Base-by-base conservation (phyloP, 1,284 basidiomycete genomes). In the Heterobasidion irregulare region DNA sequence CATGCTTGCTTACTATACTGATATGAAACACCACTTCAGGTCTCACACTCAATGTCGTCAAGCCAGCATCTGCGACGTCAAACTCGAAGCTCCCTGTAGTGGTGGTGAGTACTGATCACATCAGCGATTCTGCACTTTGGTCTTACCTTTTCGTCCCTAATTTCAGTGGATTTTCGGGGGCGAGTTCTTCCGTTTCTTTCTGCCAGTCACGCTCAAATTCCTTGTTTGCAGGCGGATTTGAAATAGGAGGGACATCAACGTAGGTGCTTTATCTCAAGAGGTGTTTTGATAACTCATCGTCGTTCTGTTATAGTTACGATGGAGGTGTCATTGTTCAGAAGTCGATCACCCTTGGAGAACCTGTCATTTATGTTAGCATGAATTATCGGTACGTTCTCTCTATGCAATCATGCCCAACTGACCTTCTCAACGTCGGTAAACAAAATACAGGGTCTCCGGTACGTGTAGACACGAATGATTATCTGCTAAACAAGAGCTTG, bases 31-130 rank as follows among this genome's bases (percentile, higher is more conserved):
- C 46, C 26, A 47, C 15, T 26, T 13, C 60, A 63, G 75, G 73
- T 54, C 59, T 75, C 18, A 63, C 63, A n/a, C 50, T 74, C 50
- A 75, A 75, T 56, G 62, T 75, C 19, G 64, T 65, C 52, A 41
- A 32, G 41, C 19, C 8, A 19, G 8, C 35, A 47, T 12, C 32
- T 50, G 56, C 19, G n/a, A 43, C 56, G 6, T 33, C 58, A 10
- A 47, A 43, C 0, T 62, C 59, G 1, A 61, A 60, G 33, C 53
- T 70, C 16, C 72, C 74, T 1, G 69, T 75, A 10, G 60, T 72
- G 7, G 58, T 70, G n/a, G 65, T 67, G 56, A 48, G 65, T 51
- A 50, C 26, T 26, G 26, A 26, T 26, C 26, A 5, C 26, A 26
- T 26, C 26, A 26, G 26, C 26, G 26, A 26, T 26, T 26, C 26